Percentiles rank a stretch among this genome's conserved stretches.
phyloP scores from a whole-genome alignment of 2,329 filamentous ascomycete species.

The Orbilia oligospora region DNA sequence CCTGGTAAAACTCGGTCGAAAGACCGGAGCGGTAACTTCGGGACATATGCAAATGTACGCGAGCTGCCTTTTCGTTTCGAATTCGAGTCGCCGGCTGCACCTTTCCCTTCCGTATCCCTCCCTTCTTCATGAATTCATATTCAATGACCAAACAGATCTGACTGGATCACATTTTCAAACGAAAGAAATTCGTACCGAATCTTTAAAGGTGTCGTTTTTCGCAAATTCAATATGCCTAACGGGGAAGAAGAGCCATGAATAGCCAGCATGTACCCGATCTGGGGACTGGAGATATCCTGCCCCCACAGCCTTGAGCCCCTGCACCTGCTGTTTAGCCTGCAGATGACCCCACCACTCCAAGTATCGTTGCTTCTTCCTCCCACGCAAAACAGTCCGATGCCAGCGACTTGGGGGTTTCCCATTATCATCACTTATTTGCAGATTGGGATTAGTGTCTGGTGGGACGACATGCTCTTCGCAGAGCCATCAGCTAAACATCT shows the following conservation, averaged over 20 bases:
- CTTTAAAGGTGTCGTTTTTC: slow-evolving; percentile 34
- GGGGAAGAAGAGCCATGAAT: slow-evolving; percentile 22
- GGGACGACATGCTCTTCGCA: slow-evolving; percentile 58
- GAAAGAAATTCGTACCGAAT: slow-evolving; percentile 14
- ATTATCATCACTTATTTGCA: slow-evolving; percentile 62
- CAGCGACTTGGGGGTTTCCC: slow-evolving; percentile 59
- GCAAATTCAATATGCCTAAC: slow-evolving; percentile 38
- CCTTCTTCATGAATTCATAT: neutral
- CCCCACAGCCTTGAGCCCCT: slow-evolving; percentile 53
- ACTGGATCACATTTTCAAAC: slow-evolving; percentile 16
- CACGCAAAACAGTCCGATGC: slow-evolving; percentile 55
- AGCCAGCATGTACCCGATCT: slow-evolving; percentile 31
- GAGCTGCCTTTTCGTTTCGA: slow-evolving; percentile 54
- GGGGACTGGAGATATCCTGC: slow-evolving; percentile 36
- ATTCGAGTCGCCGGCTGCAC: slow-evolving; percentile 49
- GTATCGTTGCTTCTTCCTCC: slow-evolving; percentile 56
- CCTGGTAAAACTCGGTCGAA: slow-evolving; percentile 41
- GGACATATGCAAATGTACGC: slow-evolving; percentile 57
- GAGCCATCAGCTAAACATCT: slow-evolving; percentile 61
- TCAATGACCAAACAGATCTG: slow-evolving; percentile 1
- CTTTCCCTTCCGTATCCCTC: slow-evolving; percentile 38
- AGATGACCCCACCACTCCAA: slow-evolving; percentile 56
- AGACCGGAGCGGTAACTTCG: slow-evolving; percentile 56
- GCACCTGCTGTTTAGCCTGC: slow-evolving; percentile 57
- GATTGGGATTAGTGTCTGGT: slow-evolving; percentile 60